Percentiles rank a stretch among this genome's conserved stretches.
These are phyloP conservation scores for Vicia sativa DNA, from an alignment of 306 rosid genomes.

Conservation along the genomic window DNA sequence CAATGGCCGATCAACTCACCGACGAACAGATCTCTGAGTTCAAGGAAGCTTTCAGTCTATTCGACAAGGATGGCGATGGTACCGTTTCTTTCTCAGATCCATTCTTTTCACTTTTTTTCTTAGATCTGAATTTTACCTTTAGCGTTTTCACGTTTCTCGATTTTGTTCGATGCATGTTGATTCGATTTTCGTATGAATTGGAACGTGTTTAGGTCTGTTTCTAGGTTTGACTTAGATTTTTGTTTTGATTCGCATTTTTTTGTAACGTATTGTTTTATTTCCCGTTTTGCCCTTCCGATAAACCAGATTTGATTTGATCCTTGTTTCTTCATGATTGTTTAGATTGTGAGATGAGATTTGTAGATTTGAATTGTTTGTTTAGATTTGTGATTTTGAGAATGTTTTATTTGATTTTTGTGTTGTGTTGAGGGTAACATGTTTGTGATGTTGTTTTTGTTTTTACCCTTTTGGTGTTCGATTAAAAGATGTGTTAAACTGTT, in stretches of 20 bases:
- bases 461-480: neutral
- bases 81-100: slow-evolving; percentile 51
- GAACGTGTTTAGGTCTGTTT: slow-evolving; percentile 26
- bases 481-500: neutral
- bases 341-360: slow-evolving; percentile 20
- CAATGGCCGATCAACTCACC: slow-evolving; percentile 85
- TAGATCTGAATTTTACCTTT: slow-evolving; percentile 37
- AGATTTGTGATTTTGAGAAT: slow-evolving; percentile 9
- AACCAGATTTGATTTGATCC: slow-evolving; percentile 20
- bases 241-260: neutral
- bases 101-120: neutral
- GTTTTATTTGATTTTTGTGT: neutral
- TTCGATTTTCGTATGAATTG: neutral
- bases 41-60: slow-evolving; percentile 85
- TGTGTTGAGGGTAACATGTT: neutral
- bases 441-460: slow-evolving; percentile 10
- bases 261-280: neutral
- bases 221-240: slow-evolving; percentile 40
- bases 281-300: neutral
- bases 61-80: slow-evolving; percentile 93
- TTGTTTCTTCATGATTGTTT: no score
- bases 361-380: slow-evolving; percentile 25
- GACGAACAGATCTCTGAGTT: slow-evolving; percentile 87
- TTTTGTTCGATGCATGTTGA: neutral
- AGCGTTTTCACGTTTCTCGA: neutral